Base-by-base conservation (phyloP, 179 eudicot species). In the Amaranthus tricolor region DNA sequence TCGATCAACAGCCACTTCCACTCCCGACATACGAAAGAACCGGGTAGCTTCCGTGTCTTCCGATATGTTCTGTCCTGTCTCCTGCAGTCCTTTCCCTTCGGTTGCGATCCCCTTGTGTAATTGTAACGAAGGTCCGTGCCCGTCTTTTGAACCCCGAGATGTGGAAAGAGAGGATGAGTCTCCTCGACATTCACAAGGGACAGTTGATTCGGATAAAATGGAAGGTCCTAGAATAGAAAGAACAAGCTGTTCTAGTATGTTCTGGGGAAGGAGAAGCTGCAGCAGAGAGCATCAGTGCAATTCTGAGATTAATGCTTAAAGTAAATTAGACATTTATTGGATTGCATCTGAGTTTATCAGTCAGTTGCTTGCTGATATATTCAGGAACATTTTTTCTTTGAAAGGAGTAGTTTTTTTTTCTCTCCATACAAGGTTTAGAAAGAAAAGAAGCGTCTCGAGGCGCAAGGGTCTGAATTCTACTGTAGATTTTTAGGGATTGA, bases 231-330 rank as follows among this genome's bases (percentile, higher is more conserved):
- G 96, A 74, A 65, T 88, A 57, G 96, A 87, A 72, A 89, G 89
- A 77, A 84, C 89, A 4, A 95, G 90, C 40, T 31, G 40, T 80
- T 89, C 99, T n/a, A 87, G 85, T 79, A 86, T 95, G 95, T 95
- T 95, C 63, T 90, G 97, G 99, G 85, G 92, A 21, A 31, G 40
- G 40, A 85, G 97, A 79, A 95, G 99, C 82, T 90, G 96, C 84
- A 95, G 97, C 82, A 87, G 97, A 82, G 99, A 95, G 82, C 80
- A 92, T 47, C 96, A 89, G 74, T 92, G 99, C 83, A 90, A 95
- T 72, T 88, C 97, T 0, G 99, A 95, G 78, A 95, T 95, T 16
- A 95, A 90, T 78, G 88, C 96, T 15, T 90, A 31, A 75, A 72
- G 24, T n/a, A 51, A 47, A 16, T 14, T 14, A 20, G 19, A 54